phyloP scores from a whole-genome alignment of 352 stramenopile species.

The Phytophthora gonapodyides region DNA sequence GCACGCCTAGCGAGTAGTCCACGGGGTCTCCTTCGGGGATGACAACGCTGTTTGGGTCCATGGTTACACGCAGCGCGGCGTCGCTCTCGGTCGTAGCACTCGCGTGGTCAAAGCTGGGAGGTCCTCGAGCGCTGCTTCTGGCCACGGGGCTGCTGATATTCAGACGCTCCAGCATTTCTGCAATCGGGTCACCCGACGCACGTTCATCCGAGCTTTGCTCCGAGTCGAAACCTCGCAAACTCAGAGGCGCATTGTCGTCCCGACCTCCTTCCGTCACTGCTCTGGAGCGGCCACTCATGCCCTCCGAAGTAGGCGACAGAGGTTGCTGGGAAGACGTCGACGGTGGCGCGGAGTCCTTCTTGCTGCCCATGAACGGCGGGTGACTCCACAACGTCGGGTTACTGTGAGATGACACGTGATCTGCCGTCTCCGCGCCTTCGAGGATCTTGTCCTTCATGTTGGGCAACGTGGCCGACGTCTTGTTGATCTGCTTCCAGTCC shows the following conservation, averaged over 20 bases:
- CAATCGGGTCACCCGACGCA: constrained; percentile 36
- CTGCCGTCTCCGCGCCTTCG: constrained; percentile 23
- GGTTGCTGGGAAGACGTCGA: constrained; percentile 35
- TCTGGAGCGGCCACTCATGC: constrained; percentile 18
- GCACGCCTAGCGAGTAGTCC: constrained; percentile 76
- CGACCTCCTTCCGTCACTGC: constrained; percentile 25
- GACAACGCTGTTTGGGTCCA: constrained; percentile 43
- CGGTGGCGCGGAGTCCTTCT: constrained; percentile 31
- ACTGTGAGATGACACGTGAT: constrained; percentile 53
- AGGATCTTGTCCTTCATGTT: constrained; percentile 53
- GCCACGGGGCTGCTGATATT: constrained; percentile 41
- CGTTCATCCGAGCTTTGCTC: constrained; percentile 32
- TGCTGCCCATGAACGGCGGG: constrained; percentile 55
- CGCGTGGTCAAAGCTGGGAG: constrained; percentile 27
- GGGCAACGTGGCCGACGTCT: constrained; percentile 60
- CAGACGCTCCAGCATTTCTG: constrained; percentile 42
- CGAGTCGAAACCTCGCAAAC: constrained; percentile 33
- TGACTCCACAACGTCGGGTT: constrained; percentile 72
- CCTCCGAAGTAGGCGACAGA: constrained; percentile 27
- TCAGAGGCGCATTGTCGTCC: constrained; percentile 12
- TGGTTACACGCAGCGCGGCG: constrained; percentile 24
- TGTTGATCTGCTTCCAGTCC: constrained; percentile 63
- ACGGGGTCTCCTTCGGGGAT: constrained; percentile 84
- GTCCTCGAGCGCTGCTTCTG: constrained; percentile 20
- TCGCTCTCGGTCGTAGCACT: constrained; percentile 36